Evolutionary conservation across 2,329 filamentous ascomycete species (phyloP).

Genomic region (Paracorniculantispora psalliotae): DNA sequence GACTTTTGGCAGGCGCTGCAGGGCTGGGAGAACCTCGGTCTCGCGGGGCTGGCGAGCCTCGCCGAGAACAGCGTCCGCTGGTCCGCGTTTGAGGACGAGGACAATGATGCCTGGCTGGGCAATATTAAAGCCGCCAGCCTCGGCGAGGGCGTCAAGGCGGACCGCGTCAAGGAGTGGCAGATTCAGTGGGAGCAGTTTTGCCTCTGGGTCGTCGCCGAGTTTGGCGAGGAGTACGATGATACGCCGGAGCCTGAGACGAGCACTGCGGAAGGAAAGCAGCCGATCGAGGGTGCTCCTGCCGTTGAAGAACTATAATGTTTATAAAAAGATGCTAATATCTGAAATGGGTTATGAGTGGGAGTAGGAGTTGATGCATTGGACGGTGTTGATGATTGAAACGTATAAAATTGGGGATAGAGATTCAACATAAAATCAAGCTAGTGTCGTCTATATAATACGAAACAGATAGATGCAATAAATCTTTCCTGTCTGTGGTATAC

Average conservation of each 20-base stretch:
- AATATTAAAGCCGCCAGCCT: slow-evolving; percentile 70
- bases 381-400: background rate
- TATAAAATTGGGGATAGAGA: background rate
- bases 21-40: slow-evolving; percentile 84
- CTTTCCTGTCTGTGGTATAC: too few species aligned
- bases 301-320: background rate
- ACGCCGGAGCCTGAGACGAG: slow-evolving; percentile 19
- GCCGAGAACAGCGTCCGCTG: slow-evolving; percentile 91
- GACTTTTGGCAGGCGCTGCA: slow-evolving; percentile 94
- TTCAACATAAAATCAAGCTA: background rate
- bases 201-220: slow-evolving; percentile 82
- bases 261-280: background rate
- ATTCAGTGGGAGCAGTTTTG: slow-evolving; percentile 86
- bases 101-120: slow-evolving; percentile 62
- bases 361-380: background rate
- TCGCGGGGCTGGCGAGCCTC: slow-evolving; percentile 78
- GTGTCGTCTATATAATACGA: background rate
- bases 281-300: background rate
- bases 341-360: too few species aligned
- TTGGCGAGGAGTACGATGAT: slow-evolving; percentile 55
- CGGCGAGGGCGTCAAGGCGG: slow-evolving; percentile 65
- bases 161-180: slow-evolving; percentile 72
- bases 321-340: too few species aligned
- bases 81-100: slow-evolving; percentile 82
- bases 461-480: background rate